Conservation (phyloP, 2,329 filamentous ascomycete genomes). For the Podosphaera xanthii region DNA sequence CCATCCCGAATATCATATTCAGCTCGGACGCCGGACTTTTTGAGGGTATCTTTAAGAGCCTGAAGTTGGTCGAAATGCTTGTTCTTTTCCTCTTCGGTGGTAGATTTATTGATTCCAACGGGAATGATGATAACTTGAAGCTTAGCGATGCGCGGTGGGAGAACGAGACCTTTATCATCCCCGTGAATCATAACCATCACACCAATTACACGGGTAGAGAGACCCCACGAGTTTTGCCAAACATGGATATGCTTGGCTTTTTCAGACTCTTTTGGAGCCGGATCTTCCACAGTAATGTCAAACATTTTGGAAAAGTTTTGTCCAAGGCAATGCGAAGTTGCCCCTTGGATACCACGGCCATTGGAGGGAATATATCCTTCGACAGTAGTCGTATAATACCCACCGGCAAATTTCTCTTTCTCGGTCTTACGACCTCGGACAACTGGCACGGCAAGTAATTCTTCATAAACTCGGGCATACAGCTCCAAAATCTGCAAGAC, state of each 20-base stretch:
- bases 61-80: conserved; percentile 57
- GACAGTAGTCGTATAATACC: conserved; percentile 87
- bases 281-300: conserved; percentile 90
- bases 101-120: conserved; percentile 80
- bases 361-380: conserved; percentile 94
- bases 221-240: conserved; percentile 98
- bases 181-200: conserved; percentile 98
- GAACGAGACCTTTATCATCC: conserved; percentile 83
- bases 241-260: conserved; percentile 65
- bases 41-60: conserved; percentile 43
- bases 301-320: conserved; percentile 99
- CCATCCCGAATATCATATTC: conserved; percentile 71
- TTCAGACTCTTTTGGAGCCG: conserved; percentile 43
- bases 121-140: conserved; percentile 73
- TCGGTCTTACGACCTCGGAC: conserved; percentile 86
- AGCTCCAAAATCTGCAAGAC: conserved; percentile 83
- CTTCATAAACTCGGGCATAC: conserved; percentile 79
- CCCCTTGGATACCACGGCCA: conserved; percentile 88
- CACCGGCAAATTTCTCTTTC: conserved; percentile 94
- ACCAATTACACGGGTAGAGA: conserved; percentile 90
- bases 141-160: conserved; percentile 76
- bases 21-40: conserved; percentile 50
- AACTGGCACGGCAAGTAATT: conserved; percentile 83
- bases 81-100: conserved; percentile 52
- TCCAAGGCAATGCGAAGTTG: conserved; percentile 70